Evolutionary conservation across 1,139 yeast genomes (phyloP).

Genomic region (Saccharomyces hybrid): DNA sequence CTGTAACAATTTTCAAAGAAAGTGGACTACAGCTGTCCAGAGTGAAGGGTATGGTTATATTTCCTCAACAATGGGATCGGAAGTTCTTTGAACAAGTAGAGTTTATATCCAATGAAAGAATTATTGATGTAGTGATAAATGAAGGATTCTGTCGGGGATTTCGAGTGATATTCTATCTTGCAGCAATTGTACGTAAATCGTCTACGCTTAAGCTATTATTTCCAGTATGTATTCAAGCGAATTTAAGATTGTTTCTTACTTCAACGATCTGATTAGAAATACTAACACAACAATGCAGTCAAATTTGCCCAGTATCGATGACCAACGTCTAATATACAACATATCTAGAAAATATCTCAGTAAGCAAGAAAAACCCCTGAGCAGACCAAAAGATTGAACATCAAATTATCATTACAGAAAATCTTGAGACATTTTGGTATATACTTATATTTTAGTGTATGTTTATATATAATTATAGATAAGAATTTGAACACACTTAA

Average conservation of each 20-base stretch:
- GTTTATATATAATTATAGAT: constrained; percentile 10
- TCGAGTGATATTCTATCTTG: constrained; percentile 54
- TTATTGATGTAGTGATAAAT: constrained; percentile 56
- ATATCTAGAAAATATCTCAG: neutral
- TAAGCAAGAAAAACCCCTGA: neutral
- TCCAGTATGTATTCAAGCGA: constrained; percentile 25
- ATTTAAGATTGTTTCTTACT: neutral
- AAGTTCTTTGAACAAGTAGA: constrained; percentile 15
- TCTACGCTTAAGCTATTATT: constrained; percentile 33
- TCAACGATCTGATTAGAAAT: neutral
- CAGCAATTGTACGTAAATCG: constrained; percentile 40
- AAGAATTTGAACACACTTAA: constrained; percentile 1
- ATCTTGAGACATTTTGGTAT: neutral
- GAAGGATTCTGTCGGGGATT: constrained; percentile 56
- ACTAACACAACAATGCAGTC: neutral
- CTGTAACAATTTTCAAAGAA: constrained; percentile 24
- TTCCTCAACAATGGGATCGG: constrained; percentile 13
- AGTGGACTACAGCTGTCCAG: constrained; percentile 31
- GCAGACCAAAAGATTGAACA: neutral
- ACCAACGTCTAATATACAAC: constrained; percentile 6
- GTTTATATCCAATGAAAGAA: constrained; percentile 46
- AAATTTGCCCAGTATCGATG: constrained; percentile 4
- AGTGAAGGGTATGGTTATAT: constrained; percentile 18
- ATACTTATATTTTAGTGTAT: neutral
- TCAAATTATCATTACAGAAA: neutral